phyloP scores from a whole-genome alignment of 352 stramenopile genomes.

The Pythium biforme region DNA sequence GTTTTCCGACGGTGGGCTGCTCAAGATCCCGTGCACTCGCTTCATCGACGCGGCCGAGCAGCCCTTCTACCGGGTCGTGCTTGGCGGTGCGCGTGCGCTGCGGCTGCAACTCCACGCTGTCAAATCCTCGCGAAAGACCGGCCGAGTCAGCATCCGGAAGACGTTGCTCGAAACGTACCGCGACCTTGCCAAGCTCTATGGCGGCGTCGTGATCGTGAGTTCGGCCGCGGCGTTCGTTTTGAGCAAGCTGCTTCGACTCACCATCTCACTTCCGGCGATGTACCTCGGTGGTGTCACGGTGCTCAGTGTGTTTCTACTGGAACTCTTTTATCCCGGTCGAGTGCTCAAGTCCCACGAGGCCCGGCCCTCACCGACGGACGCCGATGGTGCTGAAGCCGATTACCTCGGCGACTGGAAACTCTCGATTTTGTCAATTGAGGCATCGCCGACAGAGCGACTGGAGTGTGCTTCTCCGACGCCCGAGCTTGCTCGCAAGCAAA shows the following conservation, averaged over 20 bases:
- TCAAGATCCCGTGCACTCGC: conserved; percentile 46
- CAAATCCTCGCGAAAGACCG: conserved; percentile 27
- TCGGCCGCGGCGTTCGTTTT: conserved; percentile 45
- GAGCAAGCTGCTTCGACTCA: conserved; percentile 46
- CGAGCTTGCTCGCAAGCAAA: conserved; percentile 19
- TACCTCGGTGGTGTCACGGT: conserved; percentile 45
- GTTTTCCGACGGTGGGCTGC: conserved; percentile 55
- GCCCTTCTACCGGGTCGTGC: conserved; percentile 55
- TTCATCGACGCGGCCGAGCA: conserved; percentile 43
- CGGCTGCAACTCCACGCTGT: conserved; percentile 49
- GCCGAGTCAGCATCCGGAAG: conserved; percentile 35
- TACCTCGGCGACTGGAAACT: conserved; percentile 60
- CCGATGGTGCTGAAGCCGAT: conserved; percentile 11
- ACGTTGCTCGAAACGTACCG: conserved; percentile 59
- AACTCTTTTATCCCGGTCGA: conserved; percentile 53
- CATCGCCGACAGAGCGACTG: conserved; percentile 49
- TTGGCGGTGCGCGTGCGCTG: conserved; percentile 50
- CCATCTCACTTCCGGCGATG: conserved; percentile 52
- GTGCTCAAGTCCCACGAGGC: conserved; percentile 42
- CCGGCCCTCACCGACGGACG: not conserved
- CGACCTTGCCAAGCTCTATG: conserved; percentile 64
- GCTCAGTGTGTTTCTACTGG: conserved; percentile 51
- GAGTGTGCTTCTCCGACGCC: not conserved
- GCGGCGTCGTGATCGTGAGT: conserved; percentile 55
- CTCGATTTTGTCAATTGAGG: conserved; percentile 54